phyloP scores from a whole-genome alignment of 352 stramenopile species.

The Elongisporangium prolatum region DNA sequence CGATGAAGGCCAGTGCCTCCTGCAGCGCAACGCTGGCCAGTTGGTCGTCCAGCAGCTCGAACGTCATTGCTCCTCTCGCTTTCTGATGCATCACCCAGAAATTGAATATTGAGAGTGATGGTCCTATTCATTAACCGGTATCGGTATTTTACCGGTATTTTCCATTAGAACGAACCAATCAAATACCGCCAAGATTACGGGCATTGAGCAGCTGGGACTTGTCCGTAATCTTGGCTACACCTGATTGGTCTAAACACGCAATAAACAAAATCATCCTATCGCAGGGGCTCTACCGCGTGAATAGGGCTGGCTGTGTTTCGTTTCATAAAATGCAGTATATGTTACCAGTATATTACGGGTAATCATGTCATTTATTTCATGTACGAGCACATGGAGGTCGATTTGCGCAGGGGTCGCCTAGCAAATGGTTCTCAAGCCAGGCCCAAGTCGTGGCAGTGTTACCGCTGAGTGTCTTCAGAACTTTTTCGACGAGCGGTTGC shows the following conservation, averaged over 20 bases:
- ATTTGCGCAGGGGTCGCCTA: not conserved
- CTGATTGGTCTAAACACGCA: not conserved
- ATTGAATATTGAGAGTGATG: not conserved
- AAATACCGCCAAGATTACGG: not conserved
- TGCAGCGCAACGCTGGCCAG: not conserved
- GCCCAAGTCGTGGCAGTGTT: not conserved
- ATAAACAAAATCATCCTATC: not conserved
- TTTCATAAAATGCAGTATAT: not conserved
- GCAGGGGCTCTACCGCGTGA: not conserved
- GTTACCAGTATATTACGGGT: too few relatives aligned
- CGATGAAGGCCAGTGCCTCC: not conserved
- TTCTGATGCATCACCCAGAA: not conserved
- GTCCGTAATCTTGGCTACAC: not conserved
- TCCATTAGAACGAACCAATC: not conserved
- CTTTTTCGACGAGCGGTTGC: not conserved
- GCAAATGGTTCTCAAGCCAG: not conserved
- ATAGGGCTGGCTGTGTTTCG: not conserved
- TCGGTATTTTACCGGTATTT: not conserved
- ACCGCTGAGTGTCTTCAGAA: not conserved
- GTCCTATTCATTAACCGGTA: not conserved
- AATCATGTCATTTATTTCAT: not conserved
- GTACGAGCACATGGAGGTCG: not conserved
- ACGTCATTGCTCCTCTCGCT: not conserved
- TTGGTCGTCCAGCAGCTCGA: not conserved
- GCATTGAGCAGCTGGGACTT: not conserved